Conservation (phyloP, 768 basidiomycete species). For the Psilocybe cyanescens region DNA sequence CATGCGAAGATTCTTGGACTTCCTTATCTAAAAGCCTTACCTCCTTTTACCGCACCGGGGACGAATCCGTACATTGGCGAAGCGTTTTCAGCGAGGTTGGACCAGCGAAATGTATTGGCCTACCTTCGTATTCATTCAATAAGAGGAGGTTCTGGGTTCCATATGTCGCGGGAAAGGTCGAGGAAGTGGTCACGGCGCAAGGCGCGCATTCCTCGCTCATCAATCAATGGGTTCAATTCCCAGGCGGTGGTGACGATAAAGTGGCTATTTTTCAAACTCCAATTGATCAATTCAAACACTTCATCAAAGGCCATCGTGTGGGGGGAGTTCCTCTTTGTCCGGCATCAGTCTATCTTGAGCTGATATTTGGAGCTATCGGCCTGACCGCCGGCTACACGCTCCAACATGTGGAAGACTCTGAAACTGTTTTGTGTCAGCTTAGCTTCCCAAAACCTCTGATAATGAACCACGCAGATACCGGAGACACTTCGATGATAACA, state of each 20-base stretch:
- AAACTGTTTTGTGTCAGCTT: constrained; percentile 45
- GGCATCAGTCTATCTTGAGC: constrained; percentile 67
- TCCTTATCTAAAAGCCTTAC: constrained; percentile 50
- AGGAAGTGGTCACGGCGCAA: neutral
- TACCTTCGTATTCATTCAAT: constrained; percentile 70
- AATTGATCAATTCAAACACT: constrained; percentile 41
- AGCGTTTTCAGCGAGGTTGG: constrained; percentile 51
- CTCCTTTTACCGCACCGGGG: constrained; percentile 47
- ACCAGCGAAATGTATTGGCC: constrained; percentile 43
- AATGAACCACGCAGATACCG: constrained; percentile 30
- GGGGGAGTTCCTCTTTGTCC: constrained; percentile 61
- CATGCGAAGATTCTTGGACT: constrained; percentile 44
- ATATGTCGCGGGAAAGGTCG: constrained; percentile 35
- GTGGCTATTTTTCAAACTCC: constrained; percentile 59
- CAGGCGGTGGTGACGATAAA: constrained; percentile 35
- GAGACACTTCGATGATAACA: constrained; percentile 35
- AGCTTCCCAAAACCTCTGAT: constrained; percentile 61
- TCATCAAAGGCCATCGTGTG: constrained; percentile 63
- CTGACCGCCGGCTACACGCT: constrained; percentile 31
- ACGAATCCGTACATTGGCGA: constrained; percentile 54
- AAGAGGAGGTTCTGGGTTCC: constrained; percentile 59
- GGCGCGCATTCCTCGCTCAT: constrained; percentile 14
- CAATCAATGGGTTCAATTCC: constrained; percentile 43
- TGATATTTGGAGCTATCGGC: constrained; percentile 49
- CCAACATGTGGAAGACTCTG: constrained; percentile 26